Base-by-base conservation (phyloP, 768 basidiomycete genomes). In the Leucocoprinus birnbaumii region DNA sequence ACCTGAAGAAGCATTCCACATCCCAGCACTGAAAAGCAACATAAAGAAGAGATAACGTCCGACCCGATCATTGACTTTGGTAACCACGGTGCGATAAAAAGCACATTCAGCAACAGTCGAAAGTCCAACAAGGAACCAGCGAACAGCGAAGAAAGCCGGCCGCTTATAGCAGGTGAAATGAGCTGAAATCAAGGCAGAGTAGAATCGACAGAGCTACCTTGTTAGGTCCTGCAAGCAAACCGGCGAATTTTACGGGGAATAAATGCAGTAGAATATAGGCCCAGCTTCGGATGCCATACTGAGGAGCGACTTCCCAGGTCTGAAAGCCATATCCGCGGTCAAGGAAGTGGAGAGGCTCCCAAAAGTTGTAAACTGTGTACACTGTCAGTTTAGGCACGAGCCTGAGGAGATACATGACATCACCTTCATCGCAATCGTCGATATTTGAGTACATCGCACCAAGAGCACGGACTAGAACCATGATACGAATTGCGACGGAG, bases 351-450 rank as follows among this genome's bases (percentile, higher is more conserved):
- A 99, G 73, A 18, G 97, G 97, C 66, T 98, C 97, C 93, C 93
- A 98, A 70, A 97, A 99, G 72, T 99, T 99, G 80, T 86, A 99
- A 11, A 97, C 97, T 99, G 51, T 26, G 11, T 19, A 48, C 58
- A 50, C 18, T 10, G 47, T 16, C 38, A 14, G 34, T 43, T 35
- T 45, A 51, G 37, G 48, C 6, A 40, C 10, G 21, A 13, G 13
- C 8, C 4, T 21, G 47, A 43, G 55, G 13, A 25, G 27, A 45
- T 45, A 22, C 43, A 18, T 14, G 35, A 35, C 34, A 54, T 58
- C 51, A 94, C 96, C 94, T 83, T 99, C 97, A 65, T 99, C 97
- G 59, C 97, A 98, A 66, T 98, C 97, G 63, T 86, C 84, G 53
- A 96, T 91, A 61, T 93, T 93, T 11, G 89, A 83, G 66, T 98